Conservation (phyloP, 805 yeast species). For the Zygosaccharomyces gambellarensis region DNA sequence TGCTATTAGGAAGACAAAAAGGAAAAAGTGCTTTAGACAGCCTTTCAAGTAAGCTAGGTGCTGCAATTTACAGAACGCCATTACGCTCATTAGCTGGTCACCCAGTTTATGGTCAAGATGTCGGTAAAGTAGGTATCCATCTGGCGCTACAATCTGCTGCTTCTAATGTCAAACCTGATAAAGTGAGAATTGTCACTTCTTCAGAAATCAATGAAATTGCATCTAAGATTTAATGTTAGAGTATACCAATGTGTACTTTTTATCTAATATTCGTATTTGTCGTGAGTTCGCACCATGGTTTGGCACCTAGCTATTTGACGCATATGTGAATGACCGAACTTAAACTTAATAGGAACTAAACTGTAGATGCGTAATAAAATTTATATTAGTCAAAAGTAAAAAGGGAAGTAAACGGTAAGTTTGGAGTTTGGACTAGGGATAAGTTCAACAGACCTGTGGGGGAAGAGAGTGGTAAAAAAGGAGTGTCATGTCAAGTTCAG, state of each 20-base stretch:
- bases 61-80: conserved; percentile 33
- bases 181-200: conserved; percentile 31
- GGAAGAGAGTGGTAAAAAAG: neutral
- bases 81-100: conserved; percentile 32
- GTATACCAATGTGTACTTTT: neutral
- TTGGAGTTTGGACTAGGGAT: neutral
- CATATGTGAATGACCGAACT: neutral
- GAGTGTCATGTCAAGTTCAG: conserved; percentile 2
- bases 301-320: neutral
- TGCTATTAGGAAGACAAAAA: conserved; percentile 55
- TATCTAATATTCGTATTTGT: neutral
- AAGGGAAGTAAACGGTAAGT: neutral
- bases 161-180: conserved; percentile 13
- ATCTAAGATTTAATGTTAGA: conserved; percentile 1
- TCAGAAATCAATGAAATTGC: conserved; percentile 29
- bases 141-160: conserved; percentile 33
- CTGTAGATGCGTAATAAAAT: neutral
- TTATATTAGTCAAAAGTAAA: neutral
- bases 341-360: neutral
- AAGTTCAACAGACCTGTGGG: neutral
- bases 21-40: conserved; percentile 38
- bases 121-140: conserved; percentile 52
- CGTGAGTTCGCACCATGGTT: neutral
- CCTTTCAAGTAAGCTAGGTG: conserved; percentile 34
- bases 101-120: conserved; percentile 62